Evolutionary conservation across 208 protist species (phyloP), one percentile per base, ranked within the genome.

Genomic region (Trypanosoma grayi): DNA sequence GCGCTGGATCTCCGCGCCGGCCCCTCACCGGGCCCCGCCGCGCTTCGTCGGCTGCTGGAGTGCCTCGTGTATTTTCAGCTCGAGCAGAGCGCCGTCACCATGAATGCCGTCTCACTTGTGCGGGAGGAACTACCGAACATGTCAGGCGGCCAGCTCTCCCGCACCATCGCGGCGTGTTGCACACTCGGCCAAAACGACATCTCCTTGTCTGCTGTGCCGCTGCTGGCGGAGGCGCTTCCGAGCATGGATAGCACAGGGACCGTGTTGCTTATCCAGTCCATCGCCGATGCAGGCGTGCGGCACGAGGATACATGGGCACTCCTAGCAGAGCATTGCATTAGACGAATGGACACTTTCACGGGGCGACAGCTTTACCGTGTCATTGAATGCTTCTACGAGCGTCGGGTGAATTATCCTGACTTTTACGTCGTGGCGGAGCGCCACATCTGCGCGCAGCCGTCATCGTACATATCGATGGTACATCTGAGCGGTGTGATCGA

Each of bases 41-140:
- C 77, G 13, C 72, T 95, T 18, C 61, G 71, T 41, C 66, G 73
- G 24, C 60, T 95, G 55, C 53, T 95, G 8, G 88, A 95, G 66
- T 87, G 75, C 50, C 57, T 95, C 0, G 85, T 80, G 1, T 85
- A 92, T 71, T 91, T 92, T 53, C 70, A 86, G 22, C 69, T 95
- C 18, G 77, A 75, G 34, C 61, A 76, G 16, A 81, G 61, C 24
- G 58, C 69, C 0, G 72, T 91, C 9, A 77, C 85, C 2, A 40
- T 34, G 30, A 85, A 80, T 41, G 85, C 88, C 6, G 55, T 91
- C 48, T 53, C 75, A 46, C 71, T 92, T 6, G 78, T 83, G 31
- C 62, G 67, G 66, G 66, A 69, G 28, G 75, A 71, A 46, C 53
- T 87, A 0, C 73, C 77, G 8, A 59, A 57, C 8, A 86, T 95